These are phyloP conservation scores for Zygotorulaspora danielsina DNA, from an alignment of 805 yeast genomes.

Conservation along the genomic window DNA sequence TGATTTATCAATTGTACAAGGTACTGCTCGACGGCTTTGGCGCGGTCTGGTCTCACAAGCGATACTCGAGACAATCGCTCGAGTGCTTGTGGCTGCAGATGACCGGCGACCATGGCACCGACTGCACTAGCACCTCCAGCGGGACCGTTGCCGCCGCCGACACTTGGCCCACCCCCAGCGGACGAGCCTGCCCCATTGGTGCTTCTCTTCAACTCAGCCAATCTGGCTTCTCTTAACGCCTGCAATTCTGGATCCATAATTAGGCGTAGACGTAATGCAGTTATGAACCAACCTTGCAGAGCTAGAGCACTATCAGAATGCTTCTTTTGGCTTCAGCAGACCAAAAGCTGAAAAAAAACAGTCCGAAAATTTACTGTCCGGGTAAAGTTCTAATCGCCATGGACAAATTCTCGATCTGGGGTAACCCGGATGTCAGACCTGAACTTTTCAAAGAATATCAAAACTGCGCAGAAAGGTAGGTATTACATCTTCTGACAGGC, in stretches of 20 bases:
- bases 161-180: slow-evolving; percentile 34
- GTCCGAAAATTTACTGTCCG: neutral
- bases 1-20: slow-evolving; percentile 64
- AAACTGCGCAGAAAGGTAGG: too few species aligned
- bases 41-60: slow-evolving; percentile 88
- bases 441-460: too few species aligned
- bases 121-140: slow-evolving; percentile 11
- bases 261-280: neutral
- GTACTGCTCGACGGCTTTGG: slow-evolving; percentile 79
- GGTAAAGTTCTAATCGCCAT: too few species aligned
- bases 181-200: slow-evolving; percentile 26
- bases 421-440: too few species aligned
- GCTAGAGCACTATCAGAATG: too few species aligned
- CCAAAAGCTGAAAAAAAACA: neutral
- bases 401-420: too few species aligned
- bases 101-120: slow-evolving; percentile 50
- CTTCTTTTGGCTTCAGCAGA: neutral
- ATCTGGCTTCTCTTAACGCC: slow-evolving; percentile 89
- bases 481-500: too few species aligned
- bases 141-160: slow-evolving; percentile 8
- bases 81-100: slow-evolving; percentile 76
- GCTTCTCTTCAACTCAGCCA: slow-evolving; percentile 68
- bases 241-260: slow-evolving; percentile 84
- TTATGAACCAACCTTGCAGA: too few species aligned
- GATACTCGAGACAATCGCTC: slow-evolving; percentile 83